These are phyloP conservation scores for Euphrasia confusa DNA, from an alignment of 257 asterid species.

Conservation along the genomic window DNA sequence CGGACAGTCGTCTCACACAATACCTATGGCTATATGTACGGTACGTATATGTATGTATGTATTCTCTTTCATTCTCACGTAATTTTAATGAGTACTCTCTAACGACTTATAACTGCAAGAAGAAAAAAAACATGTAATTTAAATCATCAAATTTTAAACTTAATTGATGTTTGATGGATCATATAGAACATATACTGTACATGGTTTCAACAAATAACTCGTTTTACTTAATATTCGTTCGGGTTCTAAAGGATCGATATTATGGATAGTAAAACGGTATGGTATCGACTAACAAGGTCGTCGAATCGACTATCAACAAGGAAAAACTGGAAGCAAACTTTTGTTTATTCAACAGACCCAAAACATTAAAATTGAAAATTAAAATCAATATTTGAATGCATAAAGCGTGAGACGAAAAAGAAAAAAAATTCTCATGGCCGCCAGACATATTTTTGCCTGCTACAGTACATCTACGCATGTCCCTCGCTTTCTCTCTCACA, in stretches of 20 bases:
- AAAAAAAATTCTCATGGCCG: conserved; percentile 25
- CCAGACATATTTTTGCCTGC: conserved; percentile 27
- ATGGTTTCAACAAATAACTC: no score
- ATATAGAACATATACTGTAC: no score
- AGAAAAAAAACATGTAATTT: background rate
- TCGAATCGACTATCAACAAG: background rate
- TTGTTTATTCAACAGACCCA: background rate
- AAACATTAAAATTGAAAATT: background rate
- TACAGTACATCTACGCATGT: conserved; percentile 30
- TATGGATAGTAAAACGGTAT: no score
- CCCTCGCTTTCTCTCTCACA: conserved; percentile 20
- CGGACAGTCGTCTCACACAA: background rate
- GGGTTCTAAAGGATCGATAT: no score
- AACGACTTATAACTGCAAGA: conserved; percentile 6
- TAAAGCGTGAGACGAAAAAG: conserved; percentile 22
- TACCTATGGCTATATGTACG: background rate
- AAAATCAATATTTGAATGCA: conserved; percentile 19
- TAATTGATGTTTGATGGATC: no score
- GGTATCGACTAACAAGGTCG: no score
- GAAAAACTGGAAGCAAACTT: no score
- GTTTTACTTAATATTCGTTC: no score
- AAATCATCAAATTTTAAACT: no score
- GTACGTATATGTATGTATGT: background rate
- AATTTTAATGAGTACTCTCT: conserved; percentile 19
- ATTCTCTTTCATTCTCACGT: conserved; percentile 21